Evolutionary conservation across 768 basidiomycete species (phyloP), one percentile per base, ranked within the genome.

Genomic region (Trametes cingulata): DNA sequence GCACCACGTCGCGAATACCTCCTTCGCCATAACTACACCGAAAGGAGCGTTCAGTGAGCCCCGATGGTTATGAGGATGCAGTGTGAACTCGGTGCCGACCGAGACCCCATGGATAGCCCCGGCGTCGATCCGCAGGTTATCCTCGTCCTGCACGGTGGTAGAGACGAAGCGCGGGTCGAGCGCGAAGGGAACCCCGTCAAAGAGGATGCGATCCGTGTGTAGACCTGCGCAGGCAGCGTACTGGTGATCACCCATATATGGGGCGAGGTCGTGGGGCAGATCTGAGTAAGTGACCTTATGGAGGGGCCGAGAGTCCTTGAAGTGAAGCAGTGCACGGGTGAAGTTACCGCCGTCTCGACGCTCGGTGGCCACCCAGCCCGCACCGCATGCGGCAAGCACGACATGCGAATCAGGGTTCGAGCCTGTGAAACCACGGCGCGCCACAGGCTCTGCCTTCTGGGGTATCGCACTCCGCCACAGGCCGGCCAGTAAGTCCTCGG

Each of bases 71-170:
- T 88, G 86, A 20, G 77, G 73, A 67, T 88, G 86, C 20, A 89
- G 46, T 40, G 78, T 80, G 60, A 90, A 78, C 62, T 86, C 83
- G 9, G 80, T 85, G 47, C 86, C 87, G 60, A 81, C 79, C n/a
- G 80, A 77, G 19, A 89, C 74, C 1, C 87, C 87, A 60, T 88
- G 85, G 5, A 84, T 80, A 0, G 80, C 77, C 13, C 88, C 88
- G 37, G 82, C 79, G 35, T 80, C 80, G 33, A 89, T 71, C 60
- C 80, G 80, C 45, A 87, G 64, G 40, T 77, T 74, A 33, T 73
- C 72, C 47, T 78, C 71, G 17, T 76, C 67, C 52, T 58, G 61
- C 14, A 56, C 10, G 45, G 75, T 74, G 37, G 80, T 78, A 14
- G 80, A 71, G 52, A 84, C 76, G 56, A 81, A 83, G 36, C 73